phyloP scores from a whole-genome alignment of 768 basidiomycete species.

The Panaeolus papilionaceus region DNA sequence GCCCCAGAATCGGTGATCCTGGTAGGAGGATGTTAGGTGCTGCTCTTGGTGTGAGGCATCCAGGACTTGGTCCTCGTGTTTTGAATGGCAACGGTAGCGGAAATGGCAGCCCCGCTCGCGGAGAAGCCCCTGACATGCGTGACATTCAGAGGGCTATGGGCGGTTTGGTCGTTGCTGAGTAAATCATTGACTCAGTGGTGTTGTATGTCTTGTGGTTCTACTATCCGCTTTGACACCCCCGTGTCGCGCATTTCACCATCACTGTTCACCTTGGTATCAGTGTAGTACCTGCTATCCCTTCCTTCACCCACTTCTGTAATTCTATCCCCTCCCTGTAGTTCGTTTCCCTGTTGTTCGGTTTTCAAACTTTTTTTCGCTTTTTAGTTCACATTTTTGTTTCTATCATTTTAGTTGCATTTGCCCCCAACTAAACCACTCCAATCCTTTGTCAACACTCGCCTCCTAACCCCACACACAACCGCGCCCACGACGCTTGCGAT shows the following conservation, averaged over 20 bases:
- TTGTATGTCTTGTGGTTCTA: conserved; percentile 1
- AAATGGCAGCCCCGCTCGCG: conserved; percentile 46
- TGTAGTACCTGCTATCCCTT: conserved; percentile 1
- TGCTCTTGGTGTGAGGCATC: conserved; percentile 85
- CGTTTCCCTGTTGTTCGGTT: conserved; percentile 15
- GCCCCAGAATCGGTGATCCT: conserved; percentile 88
- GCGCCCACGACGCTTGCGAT: conserved; percentile 18
- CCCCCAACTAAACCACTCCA: conserved; percentile 20
- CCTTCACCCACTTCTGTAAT: not conserved
- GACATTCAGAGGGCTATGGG: conserved; percentile 82
- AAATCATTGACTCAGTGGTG: conserved; percentile 31
- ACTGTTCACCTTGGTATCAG: conserved; percentile 3
- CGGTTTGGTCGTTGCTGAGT: conserved; percentile 77
- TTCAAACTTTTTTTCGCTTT: conserved; percentile 14
- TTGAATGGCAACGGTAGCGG: conserved; percentile 44
- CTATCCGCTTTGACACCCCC: not conserved
- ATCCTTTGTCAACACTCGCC: conserved; percentile 16
- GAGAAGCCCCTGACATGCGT: conserved; percentile 62
- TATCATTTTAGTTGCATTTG: not conserved
- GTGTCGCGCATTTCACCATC: conserved; percentile 7
- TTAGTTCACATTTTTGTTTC: conserved; percentile 5
- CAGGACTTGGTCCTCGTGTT: conserved; percentile 68
- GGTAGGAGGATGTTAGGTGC: conserved; percentile 90
- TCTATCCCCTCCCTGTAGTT: conserved; percentile 13
- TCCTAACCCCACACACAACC: not conserved